phyloP scores from a whole-genome alignment of 306 rosid genomes.

The Gleditsia sinensis region DNA sequence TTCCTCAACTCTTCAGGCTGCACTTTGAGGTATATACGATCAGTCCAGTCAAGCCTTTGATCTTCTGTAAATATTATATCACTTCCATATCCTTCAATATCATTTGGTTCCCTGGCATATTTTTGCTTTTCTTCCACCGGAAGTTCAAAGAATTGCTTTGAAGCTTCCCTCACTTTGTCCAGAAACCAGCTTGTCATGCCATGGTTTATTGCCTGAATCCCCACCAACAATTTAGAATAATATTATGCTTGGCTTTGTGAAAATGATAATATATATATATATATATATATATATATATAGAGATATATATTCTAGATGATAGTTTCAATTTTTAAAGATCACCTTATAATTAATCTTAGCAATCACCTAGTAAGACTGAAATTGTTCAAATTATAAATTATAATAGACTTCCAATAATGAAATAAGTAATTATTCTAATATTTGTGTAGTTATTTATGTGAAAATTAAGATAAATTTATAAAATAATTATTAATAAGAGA shows the following conservation, averaged over 20 bases:
- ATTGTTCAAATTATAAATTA: no score
- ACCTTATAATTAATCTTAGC: no score
- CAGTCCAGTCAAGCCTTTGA: conserved; percentile 72
- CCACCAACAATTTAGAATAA: neutral
- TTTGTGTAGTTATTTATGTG: no score
- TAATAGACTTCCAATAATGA: no score
- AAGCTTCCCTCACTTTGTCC: conserved; percentile 36
- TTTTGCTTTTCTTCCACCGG: conserved; percentile 52
- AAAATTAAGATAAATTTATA: no score
- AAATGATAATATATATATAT: no score
- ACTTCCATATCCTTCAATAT: conserved; percentile 59
- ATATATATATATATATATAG: no score
- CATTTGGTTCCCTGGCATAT: conserved; percentile 39
- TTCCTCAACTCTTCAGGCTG: conserved; percentile 55
- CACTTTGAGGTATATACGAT: conserved; percentile 51
- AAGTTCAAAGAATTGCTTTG: conserved; percentile 46
- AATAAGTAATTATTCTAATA: no score
- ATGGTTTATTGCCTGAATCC: conserved; percentile 48
- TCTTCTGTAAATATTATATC: conserved; percentile 41
- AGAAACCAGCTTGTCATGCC: conserved; percentile 39
- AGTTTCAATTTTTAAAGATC: no score
- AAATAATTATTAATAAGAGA: no score
- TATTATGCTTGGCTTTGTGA: neutral
- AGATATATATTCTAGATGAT: no score
- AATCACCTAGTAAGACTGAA: no score